These are phyloP conservation scores for Boehmeria nivea DNA, from an alignment of 306 rosid species.

Conservation along the genomic window DNA sequence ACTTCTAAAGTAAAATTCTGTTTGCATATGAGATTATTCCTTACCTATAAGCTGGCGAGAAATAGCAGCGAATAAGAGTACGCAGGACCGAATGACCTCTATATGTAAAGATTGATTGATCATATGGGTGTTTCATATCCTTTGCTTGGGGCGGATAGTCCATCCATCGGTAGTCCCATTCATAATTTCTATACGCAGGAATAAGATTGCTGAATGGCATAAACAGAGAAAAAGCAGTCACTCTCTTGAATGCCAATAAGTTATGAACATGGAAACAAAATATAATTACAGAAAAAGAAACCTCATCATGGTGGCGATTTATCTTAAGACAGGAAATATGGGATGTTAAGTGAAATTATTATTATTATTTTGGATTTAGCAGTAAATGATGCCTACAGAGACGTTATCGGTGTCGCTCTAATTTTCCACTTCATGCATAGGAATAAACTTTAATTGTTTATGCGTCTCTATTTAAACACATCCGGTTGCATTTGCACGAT, in stretches of 20 bases:
- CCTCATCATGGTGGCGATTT: no score
- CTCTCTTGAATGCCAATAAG: neutral
- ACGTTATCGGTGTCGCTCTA: no score
- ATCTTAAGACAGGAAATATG: no score
- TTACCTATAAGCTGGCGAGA: constrained; percentile 81
- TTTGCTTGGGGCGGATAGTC: constrained; percentile 66
- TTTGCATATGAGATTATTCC: neutral
- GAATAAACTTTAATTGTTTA: no score
- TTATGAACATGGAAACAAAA: no score
- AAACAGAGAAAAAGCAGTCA: neutral
- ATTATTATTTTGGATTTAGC: no score
- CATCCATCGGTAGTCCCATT: constrained; percentile 93
- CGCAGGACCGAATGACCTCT: constrained; percentile 79
- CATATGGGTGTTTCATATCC: constrained; percentile 53
- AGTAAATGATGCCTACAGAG: no score
- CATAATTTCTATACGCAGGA: constrained; percentile 35
- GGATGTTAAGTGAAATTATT: no score
- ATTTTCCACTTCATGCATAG: no score
- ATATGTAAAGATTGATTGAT: constrained; percentile 69
- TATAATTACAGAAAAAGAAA: no score
- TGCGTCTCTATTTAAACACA: no score
- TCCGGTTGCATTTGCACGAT: no score
- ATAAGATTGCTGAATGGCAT: constrained; percentile 33
- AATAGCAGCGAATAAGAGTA: constrained; percentile 79
- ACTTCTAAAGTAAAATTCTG: neutral